A percentile compares a stretch with the other conserved stretches of the same genome.
Conservation (phyloP, 768 basidiomycete species). For the Mycena epipterygia region DNA sequence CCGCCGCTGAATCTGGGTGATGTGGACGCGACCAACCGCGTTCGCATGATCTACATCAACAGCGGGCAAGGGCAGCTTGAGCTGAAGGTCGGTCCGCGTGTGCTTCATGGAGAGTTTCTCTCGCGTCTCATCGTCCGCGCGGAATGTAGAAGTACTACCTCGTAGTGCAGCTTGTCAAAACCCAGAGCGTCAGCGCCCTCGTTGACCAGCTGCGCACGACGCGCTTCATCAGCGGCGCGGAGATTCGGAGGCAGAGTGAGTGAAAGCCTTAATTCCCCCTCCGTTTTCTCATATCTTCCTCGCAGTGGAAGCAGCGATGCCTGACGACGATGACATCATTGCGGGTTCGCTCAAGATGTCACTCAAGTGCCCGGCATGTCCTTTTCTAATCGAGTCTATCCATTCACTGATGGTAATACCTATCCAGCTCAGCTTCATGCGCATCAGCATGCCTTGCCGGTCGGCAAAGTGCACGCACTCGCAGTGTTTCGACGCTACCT, state of each 20-base stretch:
- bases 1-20: conserved; percentile 63
- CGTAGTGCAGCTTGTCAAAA: conserved; percentile 72
- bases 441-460: conserved; percentile 73
- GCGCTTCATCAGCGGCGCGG: conserved; percentile 62
- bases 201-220: conserved; percentile 67
- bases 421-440: conserved; percentile 72
- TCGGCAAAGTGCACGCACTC: conserved; percentile 74
- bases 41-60: conserved; percentile 76
- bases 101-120: too few relatives aligned
- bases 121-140: neutral
- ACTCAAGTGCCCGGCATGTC: conserved; percentile 78
- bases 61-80: conserved; percentile 59
- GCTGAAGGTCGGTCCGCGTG: conserved; percentile 44
- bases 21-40: conserved; percentile 52
- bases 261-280: conserved; percentile 1
- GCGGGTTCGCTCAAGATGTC: conserved; percentile 75
- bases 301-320: conserved; percentile 55
- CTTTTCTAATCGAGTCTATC: neutral
- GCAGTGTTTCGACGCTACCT: conserved; percentile 81
- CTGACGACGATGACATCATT: conserved; percentile 78
- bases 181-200: conserved; percentile 65
- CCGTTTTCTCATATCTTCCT: neutral
- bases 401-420: neutral
- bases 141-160: conserved; percentile 72
- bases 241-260: conserved; percentile 67